Conservation (phyloP, 768 basidiomycete genomes). For the Pleurotus eryngii region DNA sequence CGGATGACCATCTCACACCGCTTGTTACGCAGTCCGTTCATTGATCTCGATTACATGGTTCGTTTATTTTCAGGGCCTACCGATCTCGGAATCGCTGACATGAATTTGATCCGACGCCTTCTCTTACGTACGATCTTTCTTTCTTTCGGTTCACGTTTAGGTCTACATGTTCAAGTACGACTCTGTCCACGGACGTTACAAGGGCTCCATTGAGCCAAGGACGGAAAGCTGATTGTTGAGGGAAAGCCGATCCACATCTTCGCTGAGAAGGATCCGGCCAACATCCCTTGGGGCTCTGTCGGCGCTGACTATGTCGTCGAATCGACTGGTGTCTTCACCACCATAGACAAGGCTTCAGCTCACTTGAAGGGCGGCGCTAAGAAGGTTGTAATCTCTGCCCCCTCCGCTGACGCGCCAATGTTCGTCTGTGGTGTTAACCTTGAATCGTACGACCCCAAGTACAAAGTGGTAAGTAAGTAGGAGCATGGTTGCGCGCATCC, state of each 20-base stretch:
- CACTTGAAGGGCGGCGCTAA: conserved; percentile 99
- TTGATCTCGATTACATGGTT: conserved; percentile 95
- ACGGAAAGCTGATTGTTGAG: conserved; percentile 87
- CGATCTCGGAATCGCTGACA: not conserved
- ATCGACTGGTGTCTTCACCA: conserved; percentile 99
- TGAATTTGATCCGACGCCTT: not conserved
- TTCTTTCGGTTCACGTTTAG: conserved; percentile 28
- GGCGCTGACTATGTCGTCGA: conserved; percentile 95
- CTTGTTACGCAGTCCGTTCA: conserved; percentile 75
- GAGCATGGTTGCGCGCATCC: too few relatives aligned
- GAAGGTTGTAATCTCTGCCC: conserved; percentile 99
- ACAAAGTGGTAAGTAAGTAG: conserved; percentile 73
- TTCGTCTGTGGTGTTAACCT: conserved; percentile 95
- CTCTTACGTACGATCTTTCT: too few relatives aligned
- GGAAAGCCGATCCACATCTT: conserved; percentile 75
- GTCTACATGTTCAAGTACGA: conserved; percentile 99
- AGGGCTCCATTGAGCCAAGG: conserved; percentile 79
- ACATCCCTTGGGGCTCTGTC: conserved; percentile 77
- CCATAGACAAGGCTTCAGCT: conserved; percentile 85
- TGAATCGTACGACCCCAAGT: conserved; percentile 83
- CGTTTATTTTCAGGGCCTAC: conserved; percentile 15
- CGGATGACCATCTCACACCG: not conserved
- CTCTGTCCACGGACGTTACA: conserved; percentile 90
- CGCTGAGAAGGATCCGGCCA: conserved; percentile 82
- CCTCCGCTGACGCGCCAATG: conserved; percentile 94